Base-by-base conservation (phyloP, 805 yeast genomes). In the Kurtzmaniella cleridarum region DNA sequence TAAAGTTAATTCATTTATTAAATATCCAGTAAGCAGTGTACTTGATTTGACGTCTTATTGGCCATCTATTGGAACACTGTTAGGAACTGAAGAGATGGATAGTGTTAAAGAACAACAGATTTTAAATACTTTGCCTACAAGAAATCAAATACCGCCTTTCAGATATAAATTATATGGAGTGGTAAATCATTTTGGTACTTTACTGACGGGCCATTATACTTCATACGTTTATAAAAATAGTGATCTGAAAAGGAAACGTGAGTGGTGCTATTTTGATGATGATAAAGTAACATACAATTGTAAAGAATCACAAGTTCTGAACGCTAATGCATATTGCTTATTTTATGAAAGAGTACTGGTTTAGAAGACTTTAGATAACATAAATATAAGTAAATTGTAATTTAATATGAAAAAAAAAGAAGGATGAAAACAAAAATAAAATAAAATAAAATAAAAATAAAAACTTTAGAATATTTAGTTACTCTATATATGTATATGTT, bases 191-290 rank as follows among this genome's bases (percentile, higher is more conserved):
- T 79, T 64, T 44, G 97, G 97, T 10, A 79, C 84, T 30, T 67
- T 90, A 29, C 75, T 80, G 31, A 84, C 90, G 7, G 97, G 97
- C 0, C 97, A 90, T 59, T 90, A 90, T 59, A 90, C 96, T 0
- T 66, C 95, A 1, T 85, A 70, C 53, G 91, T 86, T 3, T 65
- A 78, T 53, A 86, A 86, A 51, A 50, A 47, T n/a, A 57, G 58
- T 32, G 65, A 60, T 35, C 24, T 43, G 11, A 79, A 79, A 18
- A 55, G 57, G 15, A 60, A 53, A 30, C 64, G 66, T 40, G 83
- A 80, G 1, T 89, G 96, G 96, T 79, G 85, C 50, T 76, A 79
- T 44, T 89, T 81, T 58, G 96, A 89, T 58, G 96, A 89, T 57
- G 73, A 85, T 0, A 75, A 71, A 40, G 81, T 83, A n/a, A 66